Conservation (phyloP, 495 filamentous ascomycete species). For the Tuber umbilicatum region DNA sequence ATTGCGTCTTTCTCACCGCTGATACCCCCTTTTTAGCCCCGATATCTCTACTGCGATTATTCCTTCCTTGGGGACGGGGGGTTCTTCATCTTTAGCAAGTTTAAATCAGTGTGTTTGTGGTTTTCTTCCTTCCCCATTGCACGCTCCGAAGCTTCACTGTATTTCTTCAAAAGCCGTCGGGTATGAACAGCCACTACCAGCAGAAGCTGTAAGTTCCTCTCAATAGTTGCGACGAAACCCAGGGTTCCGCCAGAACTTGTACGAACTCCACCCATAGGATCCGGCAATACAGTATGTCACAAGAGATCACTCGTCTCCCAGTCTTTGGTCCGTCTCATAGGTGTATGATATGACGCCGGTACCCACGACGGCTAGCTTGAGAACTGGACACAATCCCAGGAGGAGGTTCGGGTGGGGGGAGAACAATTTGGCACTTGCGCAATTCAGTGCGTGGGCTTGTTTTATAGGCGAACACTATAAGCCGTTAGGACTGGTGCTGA, state of each 20-base stretch:
- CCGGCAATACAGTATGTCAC: neutral
- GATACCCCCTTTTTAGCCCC: neutral
- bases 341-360: no score
- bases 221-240: no score
- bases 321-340: no score
- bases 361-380: neutral
- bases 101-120: neutral
- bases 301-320: neutral
- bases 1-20: neutral
- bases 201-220: no score
- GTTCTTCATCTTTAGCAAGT: neutral
- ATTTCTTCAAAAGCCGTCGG: no score
- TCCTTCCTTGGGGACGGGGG: neutral
- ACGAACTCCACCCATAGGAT: no score
- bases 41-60: neutral
- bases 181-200: no score
- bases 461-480: no score
- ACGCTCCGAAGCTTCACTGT: no score
- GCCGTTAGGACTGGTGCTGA: no score
- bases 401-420: neutral
- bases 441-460: no score
- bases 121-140: neutral
- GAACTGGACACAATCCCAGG: neutral
- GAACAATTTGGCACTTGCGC: neutral
- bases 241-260: no score